Evolutionary conservation across 306 rosid species (phyloP).

Genomic region (Cucurbita pepo): DNA sequence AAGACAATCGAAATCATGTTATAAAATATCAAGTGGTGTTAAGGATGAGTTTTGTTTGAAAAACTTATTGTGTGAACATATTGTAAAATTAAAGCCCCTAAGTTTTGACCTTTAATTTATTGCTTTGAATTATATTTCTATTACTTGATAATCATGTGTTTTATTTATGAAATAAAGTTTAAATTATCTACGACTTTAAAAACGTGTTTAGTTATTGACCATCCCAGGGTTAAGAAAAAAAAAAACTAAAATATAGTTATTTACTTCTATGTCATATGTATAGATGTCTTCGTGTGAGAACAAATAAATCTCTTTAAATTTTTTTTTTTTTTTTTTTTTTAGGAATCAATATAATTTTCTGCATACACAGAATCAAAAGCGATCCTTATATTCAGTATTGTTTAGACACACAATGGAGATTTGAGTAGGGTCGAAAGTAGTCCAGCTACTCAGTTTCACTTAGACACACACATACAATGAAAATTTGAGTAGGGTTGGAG

Average conservation of each 20-base stretch:
- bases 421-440: no score
- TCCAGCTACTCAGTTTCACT: no score
- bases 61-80: constrained; percentile 1
- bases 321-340: no score
- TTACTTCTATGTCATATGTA: no score
- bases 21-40: neutral
- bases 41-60: neutral
- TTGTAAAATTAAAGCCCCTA: neutral
- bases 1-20: neutral
- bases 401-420: no score
- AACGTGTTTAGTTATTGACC: neutral
- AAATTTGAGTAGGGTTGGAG: no score
- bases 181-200: neutral
- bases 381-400: no score
- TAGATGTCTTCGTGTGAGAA: no score
- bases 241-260: no score
- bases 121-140: neutral
- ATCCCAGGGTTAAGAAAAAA: neutral
- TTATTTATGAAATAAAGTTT: neutral
- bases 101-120: neutral
- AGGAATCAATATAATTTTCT: no score
- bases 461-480: no score
- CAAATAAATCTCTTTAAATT: no score
- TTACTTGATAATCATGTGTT: neutral
- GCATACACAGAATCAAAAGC: accelerated